A percentile compares a stretch with the other conserved stretches of the same genome.
Conservation (phyloP, 352 stramenopile species). For the Globisporangium uncinulatum region DNA sequence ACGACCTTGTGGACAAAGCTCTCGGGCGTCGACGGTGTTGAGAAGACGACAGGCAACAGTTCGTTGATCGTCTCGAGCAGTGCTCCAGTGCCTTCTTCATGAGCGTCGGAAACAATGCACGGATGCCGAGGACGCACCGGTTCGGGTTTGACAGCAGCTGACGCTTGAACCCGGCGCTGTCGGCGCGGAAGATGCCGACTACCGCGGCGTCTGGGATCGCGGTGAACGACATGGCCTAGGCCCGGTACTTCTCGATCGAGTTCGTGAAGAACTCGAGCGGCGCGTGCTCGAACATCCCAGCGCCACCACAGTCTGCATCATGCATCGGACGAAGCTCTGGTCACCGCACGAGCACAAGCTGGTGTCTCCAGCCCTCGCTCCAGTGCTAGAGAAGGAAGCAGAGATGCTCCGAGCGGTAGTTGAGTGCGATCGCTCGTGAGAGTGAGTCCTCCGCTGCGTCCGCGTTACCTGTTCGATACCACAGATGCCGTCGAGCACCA, state of each 20-base stretch:
- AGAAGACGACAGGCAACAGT: conserved; percentile 83
- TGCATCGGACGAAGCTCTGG: too few relatives aligned
- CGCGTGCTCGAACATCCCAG: conserved; percentile 61
- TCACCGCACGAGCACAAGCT: conserved; percentile 16
- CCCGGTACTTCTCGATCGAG: conserved; percentile 78
- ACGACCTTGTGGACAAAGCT: conserved; percentile 87
- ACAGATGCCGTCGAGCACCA: conserved; percentile 39
- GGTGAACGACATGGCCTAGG: conserved; percentile 71
- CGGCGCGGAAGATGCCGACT: conserved; percentile 91
- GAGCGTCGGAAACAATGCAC: conserved; percentile 81
- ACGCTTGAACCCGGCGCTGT: conserved; percentile 85
- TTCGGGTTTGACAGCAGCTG: conserved; percentile 85
- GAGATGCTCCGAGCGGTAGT: conserved; percentile 41
- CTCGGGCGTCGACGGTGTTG: conserved; percentile 51
- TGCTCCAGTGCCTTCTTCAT: conserved; percentile 78
- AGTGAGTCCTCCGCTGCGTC: conserved; percentile 25
- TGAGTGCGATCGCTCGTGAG: conserved; percentile 23
- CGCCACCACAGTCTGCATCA: neutral
- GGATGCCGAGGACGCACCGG: conserved; percentile 81
- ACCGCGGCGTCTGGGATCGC: conserved; percentile 79
- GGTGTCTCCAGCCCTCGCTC: conserved; percentile 33
- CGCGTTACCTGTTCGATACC: conserved; percentile 28
- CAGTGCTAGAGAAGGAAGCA: conserved; percentile 37
- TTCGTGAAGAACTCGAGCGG: conserved; percentile 78
- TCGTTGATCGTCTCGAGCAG: conserved; percentile 83